Evolutionary conservation across 495 filamentous ascomycete genomes (phyloP).

Genomic region (Bryoglossum gracile): DNA sequence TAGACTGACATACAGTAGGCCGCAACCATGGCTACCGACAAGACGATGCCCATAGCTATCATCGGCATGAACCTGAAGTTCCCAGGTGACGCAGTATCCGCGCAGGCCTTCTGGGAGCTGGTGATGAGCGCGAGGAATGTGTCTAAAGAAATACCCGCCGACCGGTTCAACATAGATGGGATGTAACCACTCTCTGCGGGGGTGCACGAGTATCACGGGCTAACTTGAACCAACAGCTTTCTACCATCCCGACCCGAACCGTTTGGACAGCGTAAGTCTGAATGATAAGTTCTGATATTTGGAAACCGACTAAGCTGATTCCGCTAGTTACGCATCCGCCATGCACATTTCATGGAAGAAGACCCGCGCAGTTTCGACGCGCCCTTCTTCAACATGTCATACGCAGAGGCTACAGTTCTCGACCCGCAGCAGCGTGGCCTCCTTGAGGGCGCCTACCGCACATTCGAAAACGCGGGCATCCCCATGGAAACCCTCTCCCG

Average conservation of each 20-base stretch:
- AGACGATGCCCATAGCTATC: no score
- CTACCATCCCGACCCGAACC: slow-evolving; percentile 36
- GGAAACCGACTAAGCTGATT: no score
- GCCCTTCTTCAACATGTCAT: slow-evolving; percentile 47
- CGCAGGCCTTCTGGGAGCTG: slow-evolving; percentile 50
- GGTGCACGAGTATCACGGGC: not conserved
- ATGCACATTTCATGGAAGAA: slow-evolving; percentile 41
- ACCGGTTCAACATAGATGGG: slow-evolving; percentile 41
- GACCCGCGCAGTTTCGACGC: slow-evolving; percentile 50
- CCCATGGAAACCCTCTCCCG: slow-evolving; percentile 26
- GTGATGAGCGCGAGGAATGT: slow-evolving; percentile 17
- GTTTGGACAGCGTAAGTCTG: slow-evolving; percentile 4
- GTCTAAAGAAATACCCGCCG: slow-evolving; percentile 33
- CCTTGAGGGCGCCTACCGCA: slow-evolving; percentile 50
- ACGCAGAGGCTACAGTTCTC: slow-evolving; percentile 37
- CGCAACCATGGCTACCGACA: no score
- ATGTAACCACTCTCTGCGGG: not conserved
- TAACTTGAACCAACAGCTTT: slow-evolving; percentile 8
- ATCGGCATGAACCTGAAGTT: slow-evolving; percentile 4
- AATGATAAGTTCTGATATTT: no score
- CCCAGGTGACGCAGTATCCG: not conserved
- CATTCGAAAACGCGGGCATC: slow-evolving; percentile 46
- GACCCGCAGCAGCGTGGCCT: slow-evolving; percentile 51
- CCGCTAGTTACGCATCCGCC: no score
- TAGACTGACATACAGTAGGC: no score